Conservation (phyloP, 164 flowering plant genomes). For the Dillenia suffruticosa region DNA sequence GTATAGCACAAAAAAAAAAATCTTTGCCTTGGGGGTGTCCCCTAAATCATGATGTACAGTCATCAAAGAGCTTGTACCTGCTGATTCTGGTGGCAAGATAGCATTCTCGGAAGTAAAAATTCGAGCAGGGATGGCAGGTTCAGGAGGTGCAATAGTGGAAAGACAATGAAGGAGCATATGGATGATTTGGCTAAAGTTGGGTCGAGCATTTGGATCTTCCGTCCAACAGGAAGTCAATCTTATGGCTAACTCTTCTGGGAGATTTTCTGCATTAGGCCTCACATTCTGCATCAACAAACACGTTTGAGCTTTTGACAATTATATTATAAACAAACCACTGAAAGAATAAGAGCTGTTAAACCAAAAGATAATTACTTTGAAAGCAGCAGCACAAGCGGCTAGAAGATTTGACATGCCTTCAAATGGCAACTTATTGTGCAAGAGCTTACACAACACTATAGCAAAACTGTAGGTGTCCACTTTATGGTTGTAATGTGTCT, state of each 20-base stretch:
- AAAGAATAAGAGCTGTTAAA: neutral
- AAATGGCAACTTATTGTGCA: conserved; percentile 83
- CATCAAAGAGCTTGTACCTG: conserved; percentile 88
- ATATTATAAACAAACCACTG: neutral
- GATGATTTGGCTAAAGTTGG: conserved; percentile 82
- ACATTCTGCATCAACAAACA: conserved; percentile 49
- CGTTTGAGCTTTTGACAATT: neutral
- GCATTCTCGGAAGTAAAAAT: conserved; percentile 49
- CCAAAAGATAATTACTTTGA: conserved; percentile 48
- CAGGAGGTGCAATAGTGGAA: conserved; percentile 51
- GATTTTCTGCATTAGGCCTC: conserved; percentile 84
- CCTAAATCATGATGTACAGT: conserved; percentile 44
- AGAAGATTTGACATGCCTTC: conserved; percentile 99
- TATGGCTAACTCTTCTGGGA: conserved; percentile 72
- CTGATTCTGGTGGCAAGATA: conserved; percentile 85
- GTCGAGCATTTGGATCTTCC: conserved; percentile 82
- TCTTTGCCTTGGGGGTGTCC: conserved; percentile 34
- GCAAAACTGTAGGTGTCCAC: conserved; percentile 96
- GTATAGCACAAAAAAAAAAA: too few relatives aligned
- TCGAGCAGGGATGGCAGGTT: conserved; percentile 48
- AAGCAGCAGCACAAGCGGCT: conserved; percentile 98
- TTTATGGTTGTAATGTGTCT: conserved; percentile 93
- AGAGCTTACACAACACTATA: conserved; percentile 90
- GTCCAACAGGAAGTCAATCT: conserved; percentile 92
- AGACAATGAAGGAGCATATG: conserved; percentile 74